Evolutionary conservation across 2,329 filamentous ascomycete genomes (phyloP), one percentile per base, ranked within the genome.

Genomic region (Furcasterigmium furcatum): DNA sequence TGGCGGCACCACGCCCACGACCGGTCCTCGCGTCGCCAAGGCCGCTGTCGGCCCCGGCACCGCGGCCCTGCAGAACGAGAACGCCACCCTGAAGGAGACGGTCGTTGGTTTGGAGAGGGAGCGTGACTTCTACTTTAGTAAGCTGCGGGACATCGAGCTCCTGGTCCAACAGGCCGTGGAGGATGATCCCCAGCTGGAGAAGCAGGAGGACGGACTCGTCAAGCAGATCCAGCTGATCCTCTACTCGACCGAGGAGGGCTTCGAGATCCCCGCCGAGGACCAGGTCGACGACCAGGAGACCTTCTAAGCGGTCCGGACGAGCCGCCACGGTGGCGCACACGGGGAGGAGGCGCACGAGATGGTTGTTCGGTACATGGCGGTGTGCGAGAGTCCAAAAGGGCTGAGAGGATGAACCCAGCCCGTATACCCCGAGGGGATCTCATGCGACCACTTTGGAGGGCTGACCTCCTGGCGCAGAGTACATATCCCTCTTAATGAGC

Each of bases 111-210:
- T 99, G 35, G 94, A 99, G 77, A 86, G 94, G 58, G 94, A 99
- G 74, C 82, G 94, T 41, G 94, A 99, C 67, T 99, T 99, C 66
- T 99, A 99, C 77, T 99, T 99, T 71, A 95, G 89, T 79, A 99
- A 99, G 77, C 79, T 99, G 53, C 82, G 94, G 48, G 94, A 99
- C 64, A 99, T 99, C 57, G 94, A 99, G 72, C 74, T 99, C 54
- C 74, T 99, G 58, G 81, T 99, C 45, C 94, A 99, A 73, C 87
- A 89, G 60, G 91, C 91, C 10, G 87, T 95, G 61, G 94, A 99
- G 57, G 87, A 90, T 52, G 88, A 96, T 55, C 91, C 91, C 0
- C 87, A 95, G 70, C 72, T 97, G 43, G 94, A 96, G 72, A 92
- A 95, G 79, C 88, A 95, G 50, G 92, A 96, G 59, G 87, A 91